These are phyloP conservation scores for Volvox carteri DNA, from an alignment of 163 green algal genomes.

Conservation along the genomic window DNA sequence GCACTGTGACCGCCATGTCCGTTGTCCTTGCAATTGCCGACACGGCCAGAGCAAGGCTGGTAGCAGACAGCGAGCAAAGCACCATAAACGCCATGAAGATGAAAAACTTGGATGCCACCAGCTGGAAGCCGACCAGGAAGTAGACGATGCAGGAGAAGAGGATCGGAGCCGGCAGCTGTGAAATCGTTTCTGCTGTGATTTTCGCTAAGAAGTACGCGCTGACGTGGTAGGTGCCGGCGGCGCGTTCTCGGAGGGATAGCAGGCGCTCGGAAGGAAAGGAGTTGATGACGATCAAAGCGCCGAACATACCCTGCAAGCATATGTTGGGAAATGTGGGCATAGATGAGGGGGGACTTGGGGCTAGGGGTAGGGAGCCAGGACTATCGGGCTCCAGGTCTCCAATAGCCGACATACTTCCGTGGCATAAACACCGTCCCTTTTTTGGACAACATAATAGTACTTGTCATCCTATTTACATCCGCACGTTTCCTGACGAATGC, in stretches of 20 bases:
- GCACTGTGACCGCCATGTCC: conserved; percentile 62
- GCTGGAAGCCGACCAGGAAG: conserved; percentile 59
- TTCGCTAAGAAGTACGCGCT: conserved; percentile 77
- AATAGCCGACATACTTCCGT: no score
- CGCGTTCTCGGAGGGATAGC: conserved; percentile 67
- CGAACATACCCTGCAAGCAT: conserved; percentile 71
- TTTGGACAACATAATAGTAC: no score
- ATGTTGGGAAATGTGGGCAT: no score
- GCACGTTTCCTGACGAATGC: no score
- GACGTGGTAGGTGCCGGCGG: conserved; percentile 65
- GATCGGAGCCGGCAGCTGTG: conserved; percentile 69
- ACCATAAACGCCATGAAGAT: conserved; percentile 76
- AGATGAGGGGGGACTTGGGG: no score
- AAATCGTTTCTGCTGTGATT: conserved; percentile 61
- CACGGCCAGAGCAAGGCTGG: conserved; percentile 60
- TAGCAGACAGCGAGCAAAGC: conserved; percentile 66
- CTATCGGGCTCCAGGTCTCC: no score
- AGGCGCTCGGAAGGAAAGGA: conserved; percentile 72
- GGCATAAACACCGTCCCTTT: no score
- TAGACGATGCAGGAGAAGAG: conserved; percentile 72
- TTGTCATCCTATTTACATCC: no score
- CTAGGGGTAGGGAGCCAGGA: no score
- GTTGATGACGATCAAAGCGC: conserved; percentile 72
- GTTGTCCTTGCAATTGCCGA: conserved; percentile 56
- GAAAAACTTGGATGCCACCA: conserved; percentile 68